Evolutionary conservation across 176 grass and related monocot species (phyloP).

Genomic region (Olyra latifolia): DNA sequence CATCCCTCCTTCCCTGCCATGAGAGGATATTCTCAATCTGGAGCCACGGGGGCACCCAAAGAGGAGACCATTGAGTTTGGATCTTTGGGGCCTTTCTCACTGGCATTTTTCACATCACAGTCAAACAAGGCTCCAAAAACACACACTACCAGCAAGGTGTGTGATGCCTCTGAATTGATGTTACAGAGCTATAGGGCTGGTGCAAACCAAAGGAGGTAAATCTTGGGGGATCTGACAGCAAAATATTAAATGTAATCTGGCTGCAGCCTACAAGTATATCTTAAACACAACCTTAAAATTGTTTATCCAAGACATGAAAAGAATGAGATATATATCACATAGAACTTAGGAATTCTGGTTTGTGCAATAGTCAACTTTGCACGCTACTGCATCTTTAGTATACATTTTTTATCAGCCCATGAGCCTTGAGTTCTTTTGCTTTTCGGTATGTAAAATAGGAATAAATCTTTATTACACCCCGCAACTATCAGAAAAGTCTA

Average conservation of each 20-base stretch:
- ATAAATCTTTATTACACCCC: too few relatives aligned
- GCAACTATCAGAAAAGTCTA: too few relatives aligned
- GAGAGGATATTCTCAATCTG: conserved; percentile 23
- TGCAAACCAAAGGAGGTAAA: conserved; percentile 46
- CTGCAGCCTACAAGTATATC: neutral
- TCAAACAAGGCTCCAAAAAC: conserved; percentile 10
- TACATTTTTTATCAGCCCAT: neutral
- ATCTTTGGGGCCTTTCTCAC: conserved; percentile 56
- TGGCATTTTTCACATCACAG: conserved; percentile 35
- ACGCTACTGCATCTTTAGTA: neutral
- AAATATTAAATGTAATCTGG: neutral
- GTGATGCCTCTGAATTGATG: neutral
- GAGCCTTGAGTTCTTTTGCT: neutral
- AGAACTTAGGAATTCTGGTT: neutral
- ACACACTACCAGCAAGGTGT: neutral
- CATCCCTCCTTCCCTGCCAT: neutral
- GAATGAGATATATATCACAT: neutral
- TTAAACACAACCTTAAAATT: neutral
- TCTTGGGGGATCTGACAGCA: neutral
- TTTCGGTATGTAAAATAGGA: too few relatives aligned
- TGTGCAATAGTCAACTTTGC: neutral
- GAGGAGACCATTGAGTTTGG: conserved; percentile 53
- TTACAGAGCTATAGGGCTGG: neutral
- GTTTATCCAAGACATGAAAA: neutral
- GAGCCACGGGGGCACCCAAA: neutral